Percentiles rank a stretch among this genome's conserved stretches.
These are phyloP conservation scores for Scedosporium minutisporum DNA, from an alignment of 2,329 filamentous ascomycete species.

Conservation along the genomic window DNA sequence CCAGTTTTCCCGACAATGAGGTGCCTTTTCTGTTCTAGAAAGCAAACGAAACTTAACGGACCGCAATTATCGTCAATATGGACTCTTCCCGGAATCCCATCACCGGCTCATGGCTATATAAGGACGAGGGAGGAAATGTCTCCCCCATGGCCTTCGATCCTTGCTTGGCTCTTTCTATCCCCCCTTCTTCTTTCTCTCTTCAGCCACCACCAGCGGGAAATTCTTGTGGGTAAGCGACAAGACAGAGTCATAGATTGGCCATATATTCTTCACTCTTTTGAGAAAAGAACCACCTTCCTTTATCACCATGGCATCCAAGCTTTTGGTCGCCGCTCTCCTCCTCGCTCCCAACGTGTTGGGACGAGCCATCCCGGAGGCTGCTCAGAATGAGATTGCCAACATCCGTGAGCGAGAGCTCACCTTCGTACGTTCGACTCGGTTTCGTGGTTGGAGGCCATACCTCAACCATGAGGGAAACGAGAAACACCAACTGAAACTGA, in stretches of 20 bases:
- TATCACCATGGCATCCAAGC: constrained; percentile 10
- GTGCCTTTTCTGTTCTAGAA: neutral
- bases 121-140: neutral
- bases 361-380: constrained; percentile 7
- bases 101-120: neutral
- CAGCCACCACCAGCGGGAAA: neutral
- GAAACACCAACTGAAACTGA: neutral
- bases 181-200: neutral
- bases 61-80: neutral
- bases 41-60: neutral
- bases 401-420: constrained; percentile 4
- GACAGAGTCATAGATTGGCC: neutral
- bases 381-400: neutral
- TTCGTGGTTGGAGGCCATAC: neutral
- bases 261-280: neutral
- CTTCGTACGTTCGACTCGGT: neutral
- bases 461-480: neutral
- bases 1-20: neutral
- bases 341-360: constrained; percentile 11
- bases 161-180: neutral
- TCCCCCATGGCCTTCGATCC: neutral
- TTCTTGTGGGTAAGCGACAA: neutral
- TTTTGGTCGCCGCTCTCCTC: constrained; percentile 10
- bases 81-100: neutral
- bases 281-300: neutral